Percentiles rank a stretch among this genome's conserved stretches.
Conservation (phyloP, 257 asterid genomes). For the Fraxinus americana region DNA sequence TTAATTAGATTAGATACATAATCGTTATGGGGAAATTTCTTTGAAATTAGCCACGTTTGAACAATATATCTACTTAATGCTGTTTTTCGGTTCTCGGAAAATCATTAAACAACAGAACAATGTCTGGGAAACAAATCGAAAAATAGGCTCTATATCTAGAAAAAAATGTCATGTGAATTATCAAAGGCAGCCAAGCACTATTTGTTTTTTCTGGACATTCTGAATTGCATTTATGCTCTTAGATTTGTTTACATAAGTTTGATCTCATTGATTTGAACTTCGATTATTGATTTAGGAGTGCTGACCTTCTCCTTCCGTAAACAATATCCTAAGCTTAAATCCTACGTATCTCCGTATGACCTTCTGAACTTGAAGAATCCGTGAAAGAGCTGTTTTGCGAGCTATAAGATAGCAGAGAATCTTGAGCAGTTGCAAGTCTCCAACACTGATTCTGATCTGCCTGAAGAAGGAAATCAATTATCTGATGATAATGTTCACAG, state of each 20-base stretch:
- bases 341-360: slow-evolving; percentile 57
- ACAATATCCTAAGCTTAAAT: too few relatives aligned
- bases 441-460: slow-evolving; percentile 53
- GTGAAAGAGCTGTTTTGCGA: slow-evolving; percentile 62
- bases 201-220: not conserved
- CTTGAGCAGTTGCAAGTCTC: slow-evolving; percentile 59
- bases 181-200: not conserved
- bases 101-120: not conserved
- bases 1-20: too few relatives aligned
- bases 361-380: slow-evolving; percentile 56
- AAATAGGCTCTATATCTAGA: not conserved
- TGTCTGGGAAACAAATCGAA: not conserved
- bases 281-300: not conserved
- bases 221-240: not conserved
- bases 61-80: not conserved
- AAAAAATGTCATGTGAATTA: not conserved
- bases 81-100: not conserved
- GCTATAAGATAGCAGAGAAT: slow-evolving; percentile 61
- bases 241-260: not conserved
- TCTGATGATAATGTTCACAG: slow-evolving; percentile 68
- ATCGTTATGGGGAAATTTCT: not conserved
- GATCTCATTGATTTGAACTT: not conserved
- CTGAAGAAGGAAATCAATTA: slow-evolving; percentile 55
- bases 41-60: not conserved
- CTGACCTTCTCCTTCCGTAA: not conserved